phyloP scores from a whole-genome alignment of 257 asterid species.

The Plantago ovata region DNA sequence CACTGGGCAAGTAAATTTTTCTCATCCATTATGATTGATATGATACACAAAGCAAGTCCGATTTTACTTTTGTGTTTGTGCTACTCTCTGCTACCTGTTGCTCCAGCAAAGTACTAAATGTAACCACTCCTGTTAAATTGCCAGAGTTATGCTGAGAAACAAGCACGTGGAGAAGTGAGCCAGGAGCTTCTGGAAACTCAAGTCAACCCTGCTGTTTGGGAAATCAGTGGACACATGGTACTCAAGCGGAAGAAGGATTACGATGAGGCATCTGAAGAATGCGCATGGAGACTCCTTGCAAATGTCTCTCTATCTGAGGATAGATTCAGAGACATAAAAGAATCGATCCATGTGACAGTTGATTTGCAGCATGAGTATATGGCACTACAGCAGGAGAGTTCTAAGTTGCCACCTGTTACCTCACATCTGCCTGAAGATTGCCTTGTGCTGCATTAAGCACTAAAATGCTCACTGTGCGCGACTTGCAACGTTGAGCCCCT shows the following conservation, averaged over 20 bases:
- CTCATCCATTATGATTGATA: too few species aligned
- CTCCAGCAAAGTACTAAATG: not conserved
- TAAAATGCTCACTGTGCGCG: too few species aligned
- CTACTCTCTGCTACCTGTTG: not conserved
- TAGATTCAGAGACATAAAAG: conserved; percentile 85
- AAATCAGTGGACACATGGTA: conserved; percentile 97
- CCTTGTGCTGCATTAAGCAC: too few species aligned
- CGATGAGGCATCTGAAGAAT: conserved; percentile 76
- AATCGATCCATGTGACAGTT: conserved; percentile 69
- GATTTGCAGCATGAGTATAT: too few species aligned
- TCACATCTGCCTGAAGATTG: conserved; percentile 45
- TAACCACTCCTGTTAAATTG: conserved; percentile 14
- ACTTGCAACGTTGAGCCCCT: too few species aligned
- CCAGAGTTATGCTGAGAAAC: conserved; percentile 98
- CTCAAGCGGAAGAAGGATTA: conserved; percentile 80
- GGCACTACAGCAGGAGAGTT: conserved; percentile 28
- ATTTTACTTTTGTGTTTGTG: too few species aligned
- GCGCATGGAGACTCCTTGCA: conserved; percentile 93
- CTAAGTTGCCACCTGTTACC: conserved; percentile 27
- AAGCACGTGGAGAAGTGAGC: conserved; percentile 92
- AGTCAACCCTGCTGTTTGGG: conserved; percentile 99
- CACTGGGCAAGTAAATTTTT: too few species aligned
- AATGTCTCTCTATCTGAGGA: conserved; percentile 90
- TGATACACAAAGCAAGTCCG: too few species aligned
- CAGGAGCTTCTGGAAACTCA: conserved; percentile 87